Evolutionary conservation across 305 asterid species (phyloP).

Genomic region (Stenogyne calaminthoides): DNA sequence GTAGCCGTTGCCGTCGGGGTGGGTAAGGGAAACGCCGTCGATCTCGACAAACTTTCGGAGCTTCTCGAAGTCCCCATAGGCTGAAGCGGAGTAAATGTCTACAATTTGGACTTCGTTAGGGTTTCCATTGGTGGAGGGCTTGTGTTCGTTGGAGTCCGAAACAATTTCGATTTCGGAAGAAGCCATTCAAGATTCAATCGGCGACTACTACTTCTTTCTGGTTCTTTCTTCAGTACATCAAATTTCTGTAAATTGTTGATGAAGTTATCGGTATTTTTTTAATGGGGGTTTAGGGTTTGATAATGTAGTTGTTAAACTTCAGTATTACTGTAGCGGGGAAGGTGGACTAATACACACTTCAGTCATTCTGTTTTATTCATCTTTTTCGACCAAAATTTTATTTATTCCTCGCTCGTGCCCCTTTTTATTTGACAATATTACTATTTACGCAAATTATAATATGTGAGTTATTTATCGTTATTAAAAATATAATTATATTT

Average conservation of each 20-base stretch:
- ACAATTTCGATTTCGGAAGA: constrained; percentile 90
- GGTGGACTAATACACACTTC: neutral
- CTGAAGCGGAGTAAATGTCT: constrained; percentile 84
- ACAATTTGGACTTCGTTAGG: constrained; percentile 56
- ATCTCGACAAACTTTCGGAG: constrained; percentile 74
- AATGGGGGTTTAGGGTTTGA: constrained; percentile 38
- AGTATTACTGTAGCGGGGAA: neutral
- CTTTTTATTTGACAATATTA: too few species aligned
- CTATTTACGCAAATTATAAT: too few species aligned
- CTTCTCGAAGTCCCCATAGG: constrained; percentile 77
- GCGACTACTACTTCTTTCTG: neutral
- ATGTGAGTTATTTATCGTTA: too few species aligned
- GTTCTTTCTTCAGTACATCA: constrained; percentile 6
- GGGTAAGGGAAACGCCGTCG: constrained; percentile 68
- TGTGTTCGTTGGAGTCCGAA: constrained; percentile 61
- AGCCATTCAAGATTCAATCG: constrained; percentile 49
- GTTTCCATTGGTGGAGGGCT: constrained; percentile 45
- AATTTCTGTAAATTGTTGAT: neutral
- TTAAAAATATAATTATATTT: too few species aligned
- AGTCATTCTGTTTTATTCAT: too few species aligned
- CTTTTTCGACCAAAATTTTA: too few species aligned
- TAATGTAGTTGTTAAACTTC: neutral
- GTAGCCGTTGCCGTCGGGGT: constrained; percentile 82
- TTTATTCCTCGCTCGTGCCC: too few species aligned
- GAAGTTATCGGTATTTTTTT: neutral